Percentiles rank a stretch among this genome's conserved stretches.
phyloP scores from a whole-genome alignment of 2,329 filamentous ascomycete genomes.

The Fusarium sp. region DNA sequence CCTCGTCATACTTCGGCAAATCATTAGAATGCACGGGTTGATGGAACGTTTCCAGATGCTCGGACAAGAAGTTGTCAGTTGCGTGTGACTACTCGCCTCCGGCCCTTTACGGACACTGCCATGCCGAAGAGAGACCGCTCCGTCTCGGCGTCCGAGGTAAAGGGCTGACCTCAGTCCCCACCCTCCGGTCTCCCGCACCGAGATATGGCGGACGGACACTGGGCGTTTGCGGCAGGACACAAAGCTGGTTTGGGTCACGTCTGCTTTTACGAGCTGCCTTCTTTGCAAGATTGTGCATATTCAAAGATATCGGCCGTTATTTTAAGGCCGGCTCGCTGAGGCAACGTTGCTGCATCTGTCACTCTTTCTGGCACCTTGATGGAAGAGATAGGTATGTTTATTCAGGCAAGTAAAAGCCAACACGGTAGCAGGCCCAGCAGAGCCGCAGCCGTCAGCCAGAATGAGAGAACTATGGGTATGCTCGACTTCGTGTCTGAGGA shows the following conservation, averaged over 20 bases:
- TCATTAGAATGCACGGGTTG: conserved; percentile 12
- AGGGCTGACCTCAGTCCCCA: background rate
- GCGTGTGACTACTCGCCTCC: conserved; percentile 27
- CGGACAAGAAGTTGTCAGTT: conserved; percentile 23
- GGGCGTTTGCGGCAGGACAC: conserved; percentile 14
- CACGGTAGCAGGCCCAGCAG: conserved; percentile 27
- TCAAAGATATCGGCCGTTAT: background rate
- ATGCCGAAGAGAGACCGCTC: conserved; percentile 32
- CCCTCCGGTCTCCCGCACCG: conserved; percentile 28
- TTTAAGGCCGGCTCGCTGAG: background rate
- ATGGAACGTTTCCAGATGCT: conserved; percentile 40
- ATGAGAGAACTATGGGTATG: conserved; percentile 21
- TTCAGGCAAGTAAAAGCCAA: conserved; percentile 29
- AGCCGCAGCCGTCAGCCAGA: conserved; percentile 27
- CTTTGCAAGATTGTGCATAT: background rate
- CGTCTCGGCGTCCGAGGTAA: conserved; percentile 28
- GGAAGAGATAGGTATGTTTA: background rate
- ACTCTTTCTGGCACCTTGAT: background rate
- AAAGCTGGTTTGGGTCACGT: conserved; percentile 8
- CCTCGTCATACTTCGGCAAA: conserved; percentile 29
- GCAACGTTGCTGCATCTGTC: conserved; percentile 1
- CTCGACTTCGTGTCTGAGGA: conserved; percentile 6
- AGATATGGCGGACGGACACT: conserved; percentile 27
- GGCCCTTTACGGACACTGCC: conserved; percentile 27
- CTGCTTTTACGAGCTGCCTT: conserved; percentile 1